Percentiles rank a stretch among this genome's conserved stretches.
Conservation (phyloP, 108 stramenopile genomes). For the Asterionellopsis glacialis region DNA sequence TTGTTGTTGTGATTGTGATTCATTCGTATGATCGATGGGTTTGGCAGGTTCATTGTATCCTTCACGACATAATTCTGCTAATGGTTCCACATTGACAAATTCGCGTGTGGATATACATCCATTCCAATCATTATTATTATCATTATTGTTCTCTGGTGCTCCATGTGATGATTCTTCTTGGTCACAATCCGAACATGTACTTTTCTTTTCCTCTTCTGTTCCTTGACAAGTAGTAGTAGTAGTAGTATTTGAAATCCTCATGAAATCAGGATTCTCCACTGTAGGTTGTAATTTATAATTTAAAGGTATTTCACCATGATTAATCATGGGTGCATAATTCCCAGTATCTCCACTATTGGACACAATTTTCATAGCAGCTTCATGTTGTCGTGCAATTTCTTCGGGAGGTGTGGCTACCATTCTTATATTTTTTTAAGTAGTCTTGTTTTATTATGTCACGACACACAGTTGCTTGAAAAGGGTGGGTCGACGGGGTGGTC, state of each 20-base stretch:
- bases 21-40: too few relatives aligned
- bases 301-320: slow-evolving; percentile 63
- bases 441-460: too few relatives aligned
- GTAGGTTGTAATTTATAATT: slow-evolving; percentile 53
- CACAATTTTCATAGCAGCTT: slow-evolving; percentile 43
- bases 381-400: slow-evolving; percentile 74
- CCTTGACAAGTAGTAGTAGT: not conserved
- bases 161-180: slow-evolving; percentile 1
- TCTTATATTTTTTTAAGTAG: not conserved
- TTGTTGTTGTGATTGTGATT: slow-evolving; percentile 13
- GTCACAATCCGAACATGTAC: not conserved
- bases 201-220: not conserved
- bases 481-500: too few relatives aligned
- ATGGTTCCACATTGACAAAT: slow-evolving; percentile 47
- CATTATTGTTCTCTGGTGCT: not conserved
- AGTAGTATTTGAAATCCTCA: slow-evolving; percentile 1
- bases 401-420: slow-evolving; percentile 44
- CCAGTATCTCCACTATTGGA: slow-evolving; percentile 13
- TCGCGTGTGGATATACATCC: slow-evolving; percentile 67
- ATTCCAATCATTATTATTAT: slow-evolving; percentile 14
- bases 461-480: too few relatives aligned
- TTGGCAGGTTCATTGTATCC: slow-evolving; percentile 49
- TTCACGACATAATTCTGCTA: slow-evolving; percentile 59
- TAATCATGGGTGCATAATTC: slow-evolving; percentile 38
- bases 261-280: slow-evolving; percentile 12